Conservation (phyloP, 192 early-diverging fungal species). For the Rhizophagus prolifer region DNA sequence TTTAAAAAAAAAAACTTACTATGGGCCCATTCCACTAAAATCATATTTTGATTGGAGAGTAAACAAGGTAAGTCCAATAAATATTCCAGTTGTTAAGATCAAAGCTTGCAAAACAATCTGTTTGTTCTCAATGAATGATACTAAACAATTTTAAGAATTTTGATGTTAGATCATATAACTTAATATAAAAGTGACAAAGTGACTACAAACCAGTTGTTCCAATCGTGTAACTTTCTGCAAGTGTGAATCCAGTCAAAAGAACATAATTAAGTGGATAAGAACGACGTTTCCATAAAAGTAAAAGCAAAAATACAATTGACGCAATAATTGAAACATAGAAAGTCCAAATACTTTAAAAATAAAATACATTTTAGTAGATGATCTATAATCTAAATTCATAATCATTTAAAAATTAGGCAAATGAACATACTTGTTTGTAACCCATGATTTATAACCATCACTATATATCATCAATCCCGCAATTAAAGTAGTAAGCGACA, state of each 20-base stretch:
- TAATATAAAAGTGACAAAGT: neutral
- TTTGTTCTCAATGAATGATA: slow-evolving; percentile 66
- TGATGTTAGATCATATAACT: neutral
- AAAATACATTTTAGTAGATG: neutral
- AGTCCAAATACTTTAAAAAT: slow-evolving; percentile 54
- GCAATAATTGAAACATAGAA: slow-evolving; percentile 54
- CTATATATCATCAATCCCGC: slow-evolving; percentile 60
- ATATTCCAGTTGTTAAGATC: slow-evolving; percentile 69
- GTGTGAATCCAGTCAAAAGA: slow-evolving; percentile 63
- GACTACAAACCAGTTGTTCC: slow-evolving; percentile 39
- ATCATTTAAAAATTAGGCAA: neutral
- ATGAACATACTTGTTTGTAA: slow-evolving; percentile 48
- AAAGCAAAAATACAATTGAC: slow-evolving; percentile 48
- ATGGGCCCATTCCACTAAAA: slow-evolving; percentile 62
- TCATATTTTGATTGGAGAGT: slow-evolving; percentile 74
- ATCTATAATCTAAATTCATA: neutral
- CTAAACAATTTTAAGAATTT: slow-evolving; percentile 28
- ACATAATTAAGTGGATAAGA: slow-evolving; percentile 62
- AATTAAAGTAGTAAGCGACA: slow-evolving; percentile 56
- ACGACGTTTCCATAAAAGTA: slow-evolving; percentile 57
- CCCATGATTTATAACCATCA: slow-evolving; percentile 47
- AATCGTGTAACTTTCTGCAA: slow-evolving; percentile 46
- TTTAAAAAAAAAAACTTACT: slow-evolving; percentile 33
- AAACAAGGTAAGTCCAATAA: slow-evolving; percentile 74
- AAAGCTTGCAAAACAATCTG: slow-evolving; percentile 72